Base-by-base conservation (phyloP, 108 stramenopile species). In the Halocafeteria seosinensis region DNA sequence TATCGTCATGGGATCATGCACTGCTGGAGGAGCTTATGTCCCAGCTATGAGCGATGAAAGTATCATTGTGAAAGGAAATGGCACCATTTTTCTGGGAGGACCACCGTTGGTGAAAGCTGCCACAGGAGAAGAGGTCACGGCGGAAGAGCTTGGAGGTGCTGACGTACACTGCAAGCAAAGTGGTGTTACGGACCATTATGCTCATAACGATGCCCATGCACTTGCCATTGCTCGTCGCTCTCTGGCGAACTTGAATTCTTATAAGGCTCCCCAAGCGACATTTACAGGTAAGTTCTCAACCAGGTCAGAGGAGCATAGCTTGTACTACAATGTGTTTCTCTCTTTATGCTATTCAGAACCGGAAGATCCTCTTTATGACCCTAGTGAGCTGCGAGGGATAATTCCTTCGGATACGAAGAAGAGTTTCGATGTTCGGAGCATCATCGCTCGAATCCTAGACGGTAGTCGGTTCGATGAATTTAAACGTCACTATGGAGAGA, bases 101-200 rank as follows among this genome's bases (percentile, higher is more conserved):
- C 95, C 95, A 28, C 95, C 95, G n/a, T 76, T 97, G 37, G 95
- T 97, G 13, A 88, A 88, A 62, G 92, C 92, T 0, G 95, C 95
- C 2, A 97, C 92, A 8, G 91, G 93, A 27, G 92, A 97, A 70
- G 78, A 87, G 30, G 90, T 97, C 12, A 68, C 87, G 26, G 88
- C 92, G n/a, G 90, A 97, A 67, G 90, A 90, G 30, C 71, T 97
- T 53, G 95, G 95, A 29, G 95, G 95, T 13, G 95, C 92, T 0
- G 80, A 82, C 50, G 89, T 94, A 3, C 95, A 97, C 77, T 85
- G 85, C 3, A 74, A 76, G 55, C 71, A 66, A 24, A 88, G 87
- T 9, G 95, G 92, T 38, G 95, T 97, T 9, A 86, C 88, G 0
- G 95, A 97, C 75, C 92, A 97, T 67, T 73, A 85, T 62, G 92